Evolutionary conservation across 1,139 yeast genomes (phyloP), one percentile per base, ranked within the genome.

Genomic region (Zygotorulaspora mrakii): DNA sequence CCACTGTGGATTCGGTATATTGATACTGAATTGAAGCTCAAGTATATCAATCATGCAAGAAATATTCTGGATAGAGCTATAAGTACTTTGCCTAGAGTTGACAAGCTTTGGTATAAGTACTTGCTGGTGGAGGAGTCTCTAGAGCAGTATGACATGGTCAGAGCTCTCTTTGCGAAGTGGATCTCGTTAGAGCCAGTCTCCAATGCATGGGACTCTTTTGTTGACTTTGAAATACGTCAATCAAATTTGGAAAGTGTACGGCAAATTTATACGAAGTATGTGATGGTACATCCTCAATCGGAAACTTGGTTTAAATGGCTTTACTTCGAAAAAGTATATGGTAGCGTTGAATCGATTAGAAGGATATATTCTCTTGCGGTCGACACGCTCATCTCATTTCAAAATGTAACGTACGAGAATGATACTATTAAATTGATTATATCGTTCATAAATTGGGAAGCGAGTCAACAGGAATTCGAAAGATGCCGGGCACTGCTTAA

Each of bases 1-100:
- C 91, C 95, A 7, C 65, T 91, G 42, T 91, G 98, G 97, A 73
- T 82, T 10, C 74, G 85, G 26, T 91, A 91, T 59, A 74, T 87
- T 21, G 91, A 86, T 53, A 63, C 79, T 33, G 98, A 91, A 62
- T 66, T 89, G 38, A 73, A 81, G 46, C 71, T 74, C 33, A 74
- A 79, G 48, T 86, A 84, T 54, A 72, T 87, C 39, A 87, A 87
- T 56, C 96, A 89, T 65, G 97, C 97, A 0, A 67, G 96, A 46
- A 89, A 89, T 56, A 53, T 91, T 22, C 67, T 91, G 30, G 91
- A 87, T 42, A 66, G 97, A 27, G 95, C 89, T 0, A 79, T 85
- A 0, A 73, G 80, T 1, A 64, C 77, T 0, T 65, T 89, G 12
- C 97, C 97, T 0, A 66, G 86, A 23, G 79, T 83, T 3, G 91